Evolutionary conservation across 2,329 filamentous ascomycete genomes (phyloP).

Genomic region (Cryoendolithus antarcticus): DNA sequence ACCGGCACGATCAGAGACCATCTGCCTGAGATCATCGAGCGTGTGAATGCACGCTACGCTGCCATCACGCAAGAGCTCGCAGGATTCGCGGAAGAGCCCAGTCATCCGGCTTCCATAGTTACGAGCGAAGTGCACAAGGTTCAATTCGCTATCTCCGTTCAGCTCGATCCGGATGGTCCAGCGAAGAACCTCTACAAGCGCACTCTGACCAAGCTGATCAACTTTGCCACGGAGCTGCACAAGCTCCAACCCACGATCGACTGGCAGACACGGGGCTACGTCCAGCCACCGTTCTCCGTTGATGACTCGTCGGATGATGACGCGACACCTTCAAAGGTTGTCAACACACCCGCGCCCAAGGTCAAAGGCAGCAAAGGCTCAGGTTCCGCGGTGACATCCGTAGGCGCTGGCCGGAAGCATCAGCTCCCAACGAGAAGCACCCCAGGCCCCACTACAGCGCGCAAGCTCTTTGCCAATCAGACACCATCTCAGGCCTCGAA

Average conservation of each 20-base stretch:
- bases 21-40: constrained; percentile 28
- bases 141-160: constrained; percentile 38
- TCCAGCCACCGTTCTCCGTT: constrained; percentile 1
- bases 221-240: constrained; percentile 36
- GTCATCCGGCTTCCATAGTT: constrained; percentile 55
- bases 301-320: constrained; percentile 8
- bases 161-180: constrained; percentile 39
- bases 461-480: no score
- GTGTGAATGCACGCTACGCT: constrained; percentile 36
- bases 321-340: constrained; percentile 2
- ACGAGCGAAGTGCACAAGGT: constrained; percentile 48
- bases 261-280: constrained; percentile 15
- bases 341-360: constrained; percentile 5
- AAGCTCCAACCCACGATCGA: constrained; percentile 18
- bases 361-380: not conserved
- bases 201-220: constrained; percentile 34
- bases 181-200: constrained; percentile 29
- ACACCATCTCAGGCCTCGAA: no score
- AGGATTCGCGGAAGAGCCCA: constrained; percentile 48
- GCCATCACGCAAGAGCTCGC: constrained; percentile 44
- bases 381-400: no score
- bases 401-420: no score
- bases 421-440: no score
- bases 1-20: constrained; percentile 31
- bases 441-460: no score